phyloP scores from a whole-genome alignment of 176 grass and related monocot genomes.

The Eleusine indica region DNA sequence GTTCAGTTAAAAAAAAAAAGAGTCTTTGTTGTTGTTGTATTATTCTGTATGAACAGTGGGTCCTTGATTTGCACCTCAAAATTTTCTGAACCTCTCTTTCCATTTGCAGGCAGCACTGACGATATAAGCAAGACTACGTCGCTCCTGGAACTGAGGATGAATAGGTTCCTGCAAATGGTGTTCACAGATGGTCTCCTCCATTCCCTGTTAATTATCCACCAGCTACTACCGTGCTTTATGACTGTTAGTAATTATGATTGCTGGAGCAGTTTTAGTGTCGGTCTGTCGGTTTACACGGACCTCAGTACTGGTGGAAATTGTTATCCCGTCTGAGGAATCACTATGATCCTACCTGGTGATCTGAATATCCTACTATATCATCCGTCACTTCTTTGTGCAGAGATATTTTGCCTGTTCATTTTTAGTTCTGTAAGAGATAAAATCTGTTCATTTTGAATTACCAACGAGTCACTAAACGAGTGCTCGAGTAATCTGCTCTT shows the following conservation, averaged over 20 bases:
- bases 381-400: neutral
- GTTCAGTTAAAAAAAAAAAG: too few relatives aligned
- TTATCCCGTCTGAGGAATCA: neutral
- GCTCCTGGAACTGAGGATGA: too few relatives aligned
- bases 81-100: neutral
- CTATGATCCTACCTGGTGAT: neutral
- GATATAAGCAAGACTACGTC: neutral
- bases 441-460: conserved; percentile 3
- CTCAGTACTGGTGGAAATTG: neutral
- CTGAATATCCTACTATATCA: neutral
- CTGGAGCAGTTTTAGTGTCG: neutral
- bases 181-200: neutral
- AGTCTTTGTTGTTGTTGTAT: too few relatives aligned
- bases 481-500: neutral
- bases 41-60: too few relatives aligned
- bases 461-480: too few relatives aligned
- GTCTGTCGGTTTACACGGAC: neutral
- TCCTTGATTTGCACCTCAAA: neutral
- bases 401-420: neutral
- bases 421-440: neutral
- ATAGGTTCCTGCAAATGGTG: too few relatives aligned
- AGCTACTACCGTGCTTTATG: neutral
- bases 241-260: neutral
- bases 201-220: neutral
- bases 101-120: neutral